Evolutionary conservation across 495 filamentous ascomycete genomes (phyloP), one percentile per base, ranked within the genome.

Genomic region (Penicillium herquei): DNA sequence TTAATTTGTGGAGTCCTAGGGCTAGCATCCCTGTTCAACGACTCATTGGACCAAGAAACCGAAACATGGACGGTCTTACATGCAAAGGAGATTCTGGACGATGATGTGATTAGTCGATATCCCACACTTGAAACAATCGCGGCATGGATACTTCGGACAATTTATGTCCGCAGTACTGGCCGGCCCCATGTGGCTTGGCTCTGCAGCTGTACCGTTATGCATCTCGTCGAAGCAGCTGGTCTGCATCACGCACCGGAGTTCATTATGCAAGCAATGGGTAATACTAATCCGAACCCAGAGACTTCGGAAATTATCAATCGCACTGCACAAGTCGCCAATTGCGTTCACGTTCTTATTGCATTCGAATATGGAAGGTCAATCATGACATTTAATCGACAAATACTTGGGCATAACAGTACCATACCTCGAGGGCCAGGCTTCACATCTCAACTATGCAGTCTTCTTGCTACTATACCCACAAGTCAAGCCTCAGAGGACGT

Each of bases 321-420:
- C 34, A 56, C 63, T 2, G 61, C 63, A 47, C 68, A 67, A 59
- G 71, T 72, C 1, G 72, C 66, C 4, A 65, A 56, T 31, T 68
- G 63, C 40, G 63, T 73, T 30, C 76, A 70, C 57, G 58, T 63
- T 14, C 59, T 69, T 54, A 61, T 70, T 21, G 66, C 64, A 31
- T 75, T 73, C 56, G 76, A 79, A 48, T 72, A 76, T 53, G 76
- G 75, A 30, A 66, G 73, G 17, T 76, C 73, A 7, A 64, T 67
- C 16, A 58, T 58, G 46, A 34, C 49, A 35, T 39, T 58, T 0
- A 57, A 53, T 42, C 49, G 45, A 1, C 51, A 47, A 21, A 31
- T 35, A 10, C 54, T 55, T 37, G 54, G 58, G 17, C 11, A 26
- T 31, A 14, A 13, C 8, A 33, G 34, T 30, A 7, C 35, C 6